phyloP scores from a whole-genome alignment of 1,284 basidiomycete species.

The Moniliella sp. region DNA sequence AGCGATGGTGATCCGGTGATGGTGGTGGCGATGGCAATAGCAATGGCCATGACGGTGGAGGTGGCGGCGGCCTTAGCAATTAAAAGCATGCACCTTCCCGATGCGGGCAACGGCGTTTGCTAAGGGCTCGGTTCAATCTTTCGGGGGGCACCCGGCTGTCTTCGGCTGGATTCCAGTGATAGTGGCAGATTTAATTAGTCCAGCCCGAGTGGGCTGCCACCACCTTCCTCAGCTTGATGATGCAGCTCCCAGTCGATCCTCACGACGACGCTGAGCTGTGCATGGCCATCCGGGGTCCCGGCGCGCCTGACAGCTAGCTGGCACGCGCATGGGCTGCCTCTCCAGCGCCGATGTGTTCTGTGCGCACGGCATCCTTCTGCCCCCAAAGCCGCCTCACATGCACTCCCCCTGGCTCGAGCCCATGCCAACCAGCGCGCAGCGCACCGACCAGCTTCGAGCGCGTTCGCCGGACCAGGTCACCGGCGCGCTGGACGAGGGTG shows the following conservation, averaged over 20 bases:
- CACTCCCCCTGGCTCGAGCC: slow-evolving; percentile 27
- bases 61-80: too few relatives aligned
- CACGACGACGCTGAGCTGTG: slow-evolving; percentile 26
- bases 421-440: slow-evolving; percentile 9
- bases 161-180: too few relatives aligned
- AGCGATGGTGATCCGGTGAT: too few relatives aligned
- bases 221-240: slow-evolving; percentile 1
- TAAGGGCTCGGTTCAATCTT: too few relatives aligned
- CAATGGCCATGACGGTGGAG: too few relatives aligned
- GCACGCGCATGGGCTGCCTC: background rate
- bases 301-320: background rate
- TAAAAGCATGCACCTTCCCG: too few relatives aligned
- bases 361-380: slow-evolving; percentile 30
- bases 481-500: slow-evolving; percentile 9
- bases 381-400: slow-evolving; percentile 19
- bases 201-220: too few relatives aligned
- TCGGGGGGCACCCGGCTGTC: too few relatives aligned
- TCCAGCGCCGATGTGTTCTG: slow-evolving; percentile 24
- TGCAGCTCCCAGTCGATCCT: slow-evolving; percentile 16
- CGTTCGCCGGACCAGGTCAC: slow-evolving; percentile 17
- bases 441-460: slow-evolving; percentile 9
- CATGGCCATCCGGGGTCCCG: background rate
- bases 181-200: too few relatives aligned
- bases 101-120: too few relatives aligned
- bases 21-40: too few relatives aligned